Base-by-base conservation (phyloP, 2,329 filamentous ascomycete genomes). In the Alternaria ethzedia region DNA sequence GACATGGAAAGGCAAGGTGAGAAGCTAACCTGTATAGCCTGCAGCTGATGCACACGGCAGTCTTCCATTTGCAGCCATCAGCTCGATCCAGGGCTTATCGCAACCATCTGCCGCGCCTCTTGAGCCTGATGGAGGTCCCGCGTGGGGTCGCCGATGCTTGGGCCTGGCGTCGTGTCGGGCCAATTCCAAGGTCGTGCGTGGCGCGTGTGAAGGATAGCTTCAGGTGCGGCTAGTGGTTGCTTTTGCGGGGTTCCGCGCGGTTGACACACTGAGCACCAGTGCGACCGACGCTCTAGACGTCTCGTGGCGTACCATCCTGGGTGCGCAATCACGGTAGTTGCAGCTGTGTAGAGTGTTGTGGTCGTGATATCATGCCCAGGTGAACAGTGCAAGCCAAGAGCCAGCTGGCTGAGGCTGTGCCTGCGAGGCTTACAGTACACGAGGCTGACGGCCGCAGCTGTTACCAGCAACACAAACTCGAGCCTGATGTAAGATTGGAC, bases 31-130 rank as follows among this genome's bases (percentile, higher is more conserved):
- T 61, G 45, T 44, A 51, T 55, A 63, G 47, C 56, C 17, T 25
- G 57, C 52, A 59, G 57, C 63, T 63, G 60, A 58, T 36, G 49
- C 51, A 44, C 56, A 47, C 51, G 63, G 41, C 43, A 58, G 49
- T 55, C 28, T 20, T 41, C 45, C 15, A 46, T 47, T 61, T 32
- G 47, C 54, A 58, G 59, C 47, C 36, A 45, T 50, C 28, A 32
- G 41, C 23, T 45, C 12, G 21, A 54, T 43, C 20, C 47, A 20
- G 36, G 41, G 41, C 54, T 54, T 62, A 62, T 58, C 59, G 58
- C 3, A 41, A 54, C 26, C 41, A 50, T 32, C 59, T 57, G 30
- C 45, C 45, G 30, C 44, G 28, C 55, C 28, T 55, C 52, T 17
- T 28, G 26, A 57, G 45, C 55, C 28, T 58, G 55, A 41, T 43